Conservation (phyloP, 1,284 basidiomycete species). For the Moniliophthora roreri region DNA sequence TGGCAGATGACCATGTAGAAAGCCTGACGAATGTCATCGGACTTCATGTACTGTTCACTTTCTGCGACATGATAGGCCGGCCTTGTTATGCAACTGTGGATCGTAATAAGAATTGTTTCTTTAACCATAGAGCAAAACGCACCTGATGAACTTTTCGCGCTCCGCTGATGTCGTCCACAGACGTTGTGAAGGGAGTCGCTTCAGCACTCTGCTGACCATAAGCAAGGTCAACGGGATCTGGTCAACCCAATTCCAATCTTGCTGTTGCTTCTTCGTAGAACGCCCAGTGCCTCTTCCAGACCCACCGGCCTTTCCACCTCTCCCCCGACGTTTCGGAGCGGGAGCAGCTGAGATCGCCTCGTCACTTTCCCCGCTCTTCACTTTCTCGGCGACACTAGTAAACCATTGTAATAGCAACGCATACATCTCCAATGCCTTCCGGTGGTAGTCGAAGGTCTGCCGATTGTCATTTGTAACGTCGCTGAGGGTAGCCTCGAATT, state of each 20-base stretch:
- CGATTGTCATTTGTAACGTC: slow-evolving; percentile 74
- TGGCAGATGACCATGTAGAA: slow-evolving; percentile 90
- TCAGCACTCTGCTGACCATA: slow-evolving; percentile 71
- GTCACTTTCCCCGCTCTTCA: slow-evolving; percentile 55
- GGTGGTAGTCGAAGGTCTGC: slow-evolving; percentile 68
- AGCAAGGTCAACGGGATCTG: slow-evolving; percentile 76
- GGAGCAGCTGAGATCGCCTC: slow-evolving; percentile 49
- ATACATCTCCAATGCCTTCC: slow-evolving; percentile 81
- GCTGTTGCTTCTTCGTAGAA: slow-evolving; percentile 37
- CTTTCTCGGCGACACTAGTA: slow-evolving; percentile 73
- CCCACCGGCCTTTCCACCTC: slow-evolving; percentile 55
- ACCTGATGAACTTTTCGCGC: slow-evolving; percentile 83
- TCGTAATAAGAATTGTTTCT: slow-evolving; percentile 3
- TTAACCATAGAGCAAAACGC: slow-evolving; percentile 24
- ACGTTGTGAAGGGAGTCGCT: slow-evolving; percentile 69
- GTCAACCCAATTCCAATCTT: slow-evolving; percentile 77
- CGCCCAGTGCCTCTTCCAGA: slow-evolving; percentile 27
- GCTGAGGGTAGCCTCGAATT: slow-evolving; percentile 66
- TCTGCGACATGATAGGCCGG: slow-evolving; percentile 88
- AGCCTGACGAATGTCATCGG: slow-evolving; percentile 64
- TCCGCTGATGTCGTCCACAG: slow-evolving; percentile 89
- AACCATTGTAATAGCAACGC: slow-evolving; percentile 89
- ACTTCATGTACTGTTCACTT: slow-evolving; percentile 88
- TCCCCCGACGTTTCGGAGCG: slow-evolving; percentile 52
- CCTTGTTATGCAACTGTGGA: slow-evolving; percentile 76